Evolutionary conservation across 1,284 basidiomycete species (phyloP).

Genomic region (Athelia sp.): DNA sequence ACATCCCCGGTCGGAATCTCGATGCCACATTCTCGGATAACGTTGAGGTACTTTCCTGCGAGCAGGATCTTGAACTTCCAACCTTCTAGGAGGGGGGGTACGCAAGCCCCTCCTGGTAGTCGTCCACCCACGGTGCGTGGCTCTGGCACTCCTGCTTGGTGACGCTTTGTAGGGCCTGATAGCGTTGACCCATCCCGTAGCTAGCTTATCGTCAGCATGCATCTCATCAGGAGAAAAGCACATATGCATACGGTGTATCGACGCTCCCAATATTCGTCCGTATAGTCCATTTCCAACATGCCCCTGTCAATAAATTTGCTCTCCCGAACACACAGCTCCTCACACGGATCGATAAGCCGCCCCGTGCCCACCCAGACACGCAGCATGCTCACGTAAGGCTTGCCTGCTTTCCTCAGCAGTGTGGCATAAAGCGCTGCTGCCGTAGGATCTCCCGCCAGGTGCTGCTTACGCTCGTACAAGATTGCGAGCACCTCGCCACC

Average conservation of each 20-base stretch:
- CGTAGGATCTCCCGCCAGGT: constrained; percentile 87
- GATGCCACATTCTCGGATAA: constrained; percentile 92
- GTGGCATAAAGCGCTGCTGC: constrained; percentile 76
- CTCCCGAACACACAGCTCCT: constrained; percentile 91
- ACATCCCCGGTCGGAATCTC: constrained; percentile 52
- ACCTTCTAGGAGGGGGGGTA: constrained; percentile 81
- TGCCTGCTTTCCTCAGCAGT: constrained; percentile 74
- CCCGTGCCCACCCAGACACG: constrained; percentile 82
- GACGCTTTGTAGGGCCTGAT: constrained; percentile 52
- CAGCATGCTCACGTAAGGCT: constrained; percentile 84
- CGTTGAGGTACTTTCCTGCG: constrained; percentile 94
- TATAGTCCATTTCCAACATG: constrained; percentile 87
- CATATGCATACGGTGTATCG: constrained; percentile 78
- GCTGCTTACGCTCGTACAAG: constrained; percentile 78
- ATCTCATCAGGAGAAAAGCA: constrained; percentile 18
- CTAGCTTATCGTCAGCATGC: constrained; percentile 29
- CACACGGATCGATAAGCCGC: constrained; percentile 80
- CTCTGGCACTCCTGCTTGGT: constrained; percentile 69
- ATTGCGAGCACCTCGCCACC: constrained; percentile 89
- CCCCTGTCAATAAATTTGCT: constrained; percentile 87
- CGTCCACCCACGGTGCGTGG: constrained; percentile 65
- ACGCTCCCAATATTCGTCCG: constrained; percentile 95
- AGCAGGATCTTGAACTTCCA: constrained; percentile 95
- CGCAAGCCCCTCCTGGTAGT: constrained; percentile 88
- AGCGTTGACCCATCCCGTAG: constrained; percentile 77